Evolutionary conservation across 768 basidiomycete genomes (phyloP).

Genomic region (Suillus subalutaceus): DNA sequence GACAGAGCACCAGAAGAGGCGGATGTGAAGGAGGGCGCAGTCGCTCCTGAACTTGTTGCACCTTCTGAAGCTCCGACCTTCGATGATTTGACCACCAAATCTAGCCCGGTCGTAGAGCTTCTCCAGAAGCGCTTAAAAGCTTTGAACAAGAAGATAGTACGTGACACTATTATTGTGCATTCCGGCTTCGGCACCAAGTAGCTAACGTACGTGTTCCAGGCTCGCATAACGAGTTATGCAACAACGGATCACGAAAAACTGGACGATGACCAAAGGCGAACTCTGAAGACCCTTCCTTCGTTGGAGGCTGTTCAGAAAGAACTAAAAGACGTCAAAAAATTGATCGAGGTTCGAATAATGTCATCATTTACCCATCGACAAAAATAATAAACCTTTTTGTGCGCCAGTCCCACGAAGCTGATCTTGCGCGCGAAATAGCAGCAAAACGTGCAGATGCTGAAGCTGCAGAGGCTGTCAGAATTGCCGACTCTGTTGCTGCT

Average conservation of each 20-base stretch:
- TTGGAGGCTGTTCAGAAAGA: conserved; percentile 84
- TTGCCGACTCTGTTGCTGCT: conserved; percentile 56
- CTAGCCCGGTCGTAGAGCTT: conserved; percentile 76
- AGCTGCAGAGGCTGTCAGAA: conserved; percentile 54
- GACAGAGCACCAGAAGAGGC: conserved; percentile 53
- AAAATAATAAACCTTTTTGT: conserved; percentile 5
- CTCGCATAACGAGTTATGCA: conserved; percentile 73
- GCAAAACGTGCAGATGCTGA: conserved; percentile 59
- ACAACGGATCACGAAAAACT: conserved; percentile 68
- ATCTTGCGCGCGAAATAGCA: conserved; percentile 57
- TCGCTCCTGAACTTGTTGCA: conserved; percentile 49
- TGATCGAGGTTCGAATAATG: conserved; percentile 66
- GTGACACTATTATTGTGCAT: conserved; percentile 29
- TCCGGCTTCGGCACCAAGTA: background rate
- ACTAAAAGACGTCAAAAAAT: conserved; percentile 81
- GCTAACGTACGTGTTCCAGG: conserved; percentile 42
- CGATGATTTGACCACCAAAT: conserved; percentile 52
- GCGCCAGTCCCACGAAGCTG: conserved; percentile 63
- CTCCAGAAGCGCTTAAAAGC: conserved; percentile 77
- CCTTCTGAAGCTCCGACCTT: conserved; percentile 42
- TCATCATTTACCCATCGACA: background rate
- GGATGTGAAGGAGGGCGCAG: conserved; percentile 50
- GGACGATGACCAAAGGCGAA: conserved; percentile 85
- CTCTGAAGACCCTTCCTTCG: conserved; percentile 69
- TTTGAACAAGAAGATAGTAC: conserved; percentile 83